phyloP scores from a whole-genome alignment of 768 basidiomycete species.

The Phanerochaete carnosa region DNA sequence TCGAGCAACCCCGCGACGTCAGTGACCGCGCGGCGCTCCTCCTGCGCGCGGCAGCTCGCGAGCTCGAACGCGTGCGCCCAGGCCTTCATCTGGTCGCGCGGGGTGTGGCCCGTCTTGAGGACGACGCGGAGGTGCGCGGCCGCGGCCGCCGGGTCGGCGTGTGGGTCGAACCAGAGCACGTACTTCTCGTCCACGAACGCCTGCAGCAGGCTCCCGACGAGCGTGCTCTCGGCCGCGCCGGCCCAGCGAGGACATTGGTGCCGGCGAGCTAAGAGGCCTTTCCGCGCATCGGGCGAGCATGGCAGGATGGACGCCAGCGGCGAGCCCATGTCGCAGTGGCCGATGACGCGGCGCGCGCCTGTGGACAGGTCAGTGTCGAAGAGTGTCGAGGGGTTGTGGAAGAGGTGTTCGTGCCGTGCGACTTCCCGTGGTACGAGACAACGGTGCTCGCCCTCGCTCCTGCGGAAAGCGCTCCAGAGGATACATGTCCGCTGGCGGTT shows the following conservation, averaged over 20 bases:
- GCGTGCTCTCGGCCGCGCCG: conserved; percentile 1
- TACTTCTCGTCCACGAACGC: conserved; percentile 46
- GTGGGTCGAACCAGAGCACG: conserved; percentile 46
- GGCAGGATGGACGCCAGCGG: conserved; percentile 35
- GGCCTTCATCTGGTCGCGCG: conserved; percentile 50
- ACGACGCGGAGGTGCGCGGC: conserved; percentile 37
- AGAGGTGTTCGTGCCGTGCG: conserved; percentile 42
- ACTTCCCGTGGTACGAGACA: conserved; percentile 33
- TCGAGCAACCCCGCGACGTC: conserved; percentile 9
- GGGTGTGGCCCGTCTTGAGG: conserved; percentile 47
- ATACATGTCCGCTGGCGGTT: conserved; percentile 58
- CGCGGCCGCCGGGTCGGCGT: conserved; percentile 6
- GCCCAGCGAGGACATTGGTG: not conserved
- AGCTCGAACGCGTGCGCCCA: conserved; percentile 39
- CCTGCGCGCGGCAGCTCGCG: not conserved
- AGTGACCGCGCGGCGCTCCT: not conserved
- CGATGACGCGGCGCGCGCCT: conserved; percentile 28
- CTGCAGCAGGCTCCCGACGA: conserved; percentile 29
- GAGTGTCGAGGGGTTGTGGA: conserved; percentile 37
- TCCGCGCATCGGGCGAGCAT: not conserved
- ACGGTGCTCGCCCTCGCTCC: not conserved
- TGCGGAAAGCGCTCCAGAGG: conserved; percentile 45
- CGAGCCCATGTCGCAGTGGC: conserved; percentile 49
- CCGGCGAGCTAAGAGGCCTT: conserved; percentile 14
- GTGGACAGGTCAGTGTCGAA: conserved; percentile 30